phyloP scores from a whole-genome alignment of 371 early-diverging fungal species.

The Quaeritorhiza haematococci region DNA sequence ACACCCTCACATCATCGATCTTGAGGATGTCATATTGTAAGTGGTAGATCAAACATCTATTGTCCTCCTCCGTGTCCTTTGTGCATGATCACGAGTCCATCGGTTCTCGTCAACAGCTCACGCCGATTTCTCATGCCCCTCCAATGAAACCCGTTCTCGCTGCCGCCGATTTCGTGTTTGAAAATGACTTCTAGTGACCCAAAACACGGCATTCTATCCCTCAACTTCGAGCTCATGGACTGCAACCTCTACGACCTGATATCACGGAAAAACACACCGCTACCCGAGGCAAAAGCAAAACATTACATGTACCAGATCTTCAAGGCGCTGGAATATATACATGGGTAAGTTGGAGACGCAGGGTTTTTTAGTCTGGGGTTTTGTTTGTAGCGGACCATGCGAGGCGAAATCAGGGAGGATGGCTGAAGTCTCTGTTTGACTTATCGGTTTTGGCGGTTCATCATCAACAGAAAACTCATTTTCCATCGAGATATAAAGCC shows the following conservation, averaged over 20 bases:
- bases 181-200: constrained; percentile 39
- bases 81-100: no score
- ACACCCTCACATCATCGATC: constrained; percentile 54
- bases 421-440: no score
- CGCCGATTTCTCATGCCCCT: neutral
- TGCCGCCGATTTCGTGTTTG: neutral
- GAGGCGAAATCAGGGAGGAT: no score
- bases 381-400: no score
- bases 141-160: neutral
- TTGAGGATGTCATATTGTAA: constrained; percentile 58
- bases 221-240: constrained; percentile 63
- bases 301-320: constrained; percentile 53
- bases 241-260: constrained; percentile 58
- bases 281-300: constrained; percentile 45
- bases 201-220: constrained; percentile 46
- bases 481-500: constrained; percentile 71
- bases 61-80: neutral
- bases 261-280: constrained; percentile 38
- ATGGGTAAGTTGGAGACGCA: constrained; percentile 28
- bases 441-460: no score
- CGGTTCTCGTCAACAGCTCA: no score
- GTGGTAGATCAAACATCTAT: no score
- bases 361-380: no score
- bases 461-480: constrained; percentile 44
- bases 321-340: constrained; percentile 55